phyloP scores from a whole-genome alignment of 1,284 basidiomycete genomes.

The Ceratobasidium sp. region DNA sequence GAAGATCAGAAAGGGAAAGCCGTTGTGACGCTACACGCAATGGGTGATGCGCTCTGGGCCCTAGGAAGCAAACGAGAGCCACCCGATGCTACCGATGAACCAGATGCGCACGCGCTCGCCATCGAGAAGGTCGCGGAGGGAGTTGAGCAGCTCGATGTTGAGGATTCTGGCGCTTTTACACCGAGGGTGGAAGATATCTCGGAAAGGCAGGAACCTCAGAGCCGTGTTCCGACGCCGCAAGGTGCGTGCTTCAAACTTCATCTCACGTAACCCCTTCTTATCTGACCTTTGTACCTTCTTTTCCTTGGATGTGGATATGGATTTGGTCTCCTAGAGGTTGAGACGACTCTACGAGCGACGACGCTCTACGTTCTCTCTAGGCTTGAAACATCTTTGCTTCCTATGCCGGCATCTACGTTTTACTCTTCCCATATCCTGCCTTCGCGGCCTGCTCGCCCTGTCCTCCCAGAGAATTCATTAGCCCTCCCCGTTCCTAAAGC shows the following conservation, averaged over 20 bases:
- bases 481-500: constrained; percentile 7
- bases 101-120: constrained; percentile 40
- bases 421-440: constrained; percentile 83
- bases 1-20: constrained; percentile 74
- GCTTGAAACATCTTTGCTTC: constrained; percentile 64
- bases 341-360: constrained; percentile 70
- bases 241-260: constrained; percentile 43
- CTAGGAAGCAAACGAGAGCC: constrained; percentile 69
- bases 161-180: constrained; percentile 44
- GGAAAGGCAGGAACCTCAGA: neutral
- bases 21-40: constrained; percentile 71
- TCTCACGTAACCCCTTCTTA: no score
- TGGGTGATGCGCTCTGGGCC: constrained; percentile 77
- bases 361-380: constrained; percentile 72
- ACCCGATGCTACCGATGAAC: constrained; percentile 57
- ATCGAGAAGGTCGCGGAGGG: constrained; percentile 27
- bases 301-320: neutral
- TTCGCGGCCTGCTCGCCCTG: constrained; percentile 68
- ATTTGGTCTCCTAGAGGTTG: constrained; percentile 62
- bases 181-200: constrained; percentile 47
- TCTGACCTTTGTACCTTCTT: constrained; percentile 11
- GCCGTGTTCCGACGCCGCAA: constrained; percentile 32
- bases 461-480: constrained; percentile 1
- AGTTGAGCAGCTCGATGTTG: constrained; percentile 15
- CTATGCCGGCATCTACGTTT: constrained; percentile 78